A percentile compares a stretch with the other conserved stretches of the same genome.
Evolutionary conservation across 805 yeast genomes (phyloP).

Genomic region (Zygosaccharomyces rouxii): DNA sequence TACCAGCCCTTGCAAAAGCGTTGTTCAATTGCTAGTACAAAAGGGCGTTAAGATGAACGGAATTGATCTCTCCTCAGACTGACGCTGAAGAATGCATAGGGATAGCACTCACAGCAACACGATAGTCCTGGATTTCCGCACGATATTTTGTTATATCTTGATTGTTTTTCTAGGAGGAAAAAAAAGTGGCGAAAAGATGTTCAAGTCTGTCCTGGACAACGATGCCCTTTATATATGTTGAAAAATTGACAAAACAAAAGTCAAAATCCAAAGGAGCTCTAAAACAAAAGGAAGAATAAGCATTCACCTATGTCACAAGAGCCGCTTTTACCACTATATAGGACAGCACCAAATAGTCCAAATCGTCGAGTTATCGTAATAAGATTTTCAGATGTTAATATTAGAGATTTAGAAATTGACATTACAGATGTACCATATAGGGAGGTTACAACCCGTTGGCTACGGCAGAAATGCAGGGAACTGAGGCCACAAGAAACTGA

Average conservation of each 20-base stretch:
- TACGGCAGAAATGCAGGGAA: conserved; percentile 30
- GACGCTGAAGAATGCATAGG: conserved; percentile 1
- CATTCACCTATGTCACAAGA: conserved; percentile 19
- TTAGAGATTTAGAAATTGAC: conserved; percentile 28
- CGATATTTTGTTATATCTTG: conserved; percentile 36
- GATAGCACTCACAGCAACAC: conserved; percentile 51
- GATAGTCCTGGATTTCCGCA: conserved; percentile 77
- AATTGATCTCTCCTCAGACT: conserved; percentile 51
- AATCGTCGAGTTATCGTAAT: conserved; percentile 19
- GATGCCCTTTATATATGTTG: conserved; percentile 9
- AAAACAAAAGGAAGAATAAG: conserved; percentile 4
- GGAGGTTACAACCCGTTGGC: conserved; percentile 26
- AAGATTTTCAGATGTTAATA: conserved; percentile 29
- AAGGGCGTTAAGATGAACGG: conserved; percentile 67
- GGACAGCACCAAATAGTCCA: background rate
- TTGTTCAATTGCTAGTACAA: conserved; percentile 32
- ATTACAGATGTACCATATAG: conserved; percentile 23
- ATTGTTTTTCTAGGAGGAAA: conserved; percentile 21
- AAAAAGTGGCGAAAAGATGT: background rate
- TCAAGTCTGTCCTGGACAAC: background rate
- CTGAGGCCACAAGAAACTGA: conserved; percentile 17
- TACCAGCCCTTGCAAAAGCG: conserved; percentile 57
- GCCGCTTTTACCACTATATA: conserved; percentile 19
- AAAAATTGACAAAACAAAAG: conserved; percentile 10
- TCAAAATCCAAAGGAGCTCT: background rate